Base-by-base conservation (phyloP, 1,284 basidiomycete species). In the Bondarzewia mesenterica region DNA sequence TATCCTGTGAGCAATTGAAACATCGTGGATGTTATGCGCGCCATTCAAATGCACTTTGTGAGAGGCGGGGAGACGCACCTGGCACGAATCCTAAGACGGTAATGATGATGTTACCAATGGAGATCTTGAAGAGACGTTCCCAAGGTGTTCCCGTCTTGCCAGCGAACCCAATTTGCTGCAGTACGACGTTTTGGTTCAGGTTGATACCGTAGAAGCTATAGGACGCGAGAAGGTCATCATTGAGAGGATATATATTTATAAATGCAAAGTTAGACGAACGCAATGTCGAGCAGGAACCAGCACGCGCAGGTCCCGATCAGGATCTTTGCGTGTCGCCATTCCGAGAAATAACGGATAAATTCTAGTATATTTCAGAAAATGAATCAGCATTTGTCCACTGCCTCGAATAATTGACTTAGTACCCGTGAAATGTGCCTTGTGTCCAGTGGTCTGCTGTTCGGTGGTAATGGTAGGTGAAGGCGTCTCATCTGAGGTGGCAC, bases 181-280 rank as follows among this genome's bases (percentile, higher is more conserved):
- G 71, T 12, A 86, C 85, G 55, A 86, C 81, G 56, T 81, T 83
- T 56, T 84, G 78, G 70, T 89, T 89, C 40, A 89, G 67, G 64
- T 87, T 88, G 66, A 88, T 84, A 3, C 86, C 85, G 62, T 88
- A 85, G 63, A 85, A 85, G 0, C 77, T 81, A 48, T 22, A 8
- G 38, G 7, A 25, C 16, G 42, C 25, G 25, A 4, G 26, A 25
- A 20, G 12, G 25, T 18, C 12, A 7, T 20, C 41, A 25, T 21
- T 27, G 12, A 23, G 7, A 20, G 21, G 15, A 38, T 46, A 12
- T 29, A 10, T 12, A 6, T 23, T 21, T 18, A 16, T 44, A 37
- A 12, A 27, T 40, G 5, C 16, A 14, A 22, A 47, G 15, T 15
- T 23, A 12, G 4, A 62, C 69, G 44, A 54, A 75, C 65, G 77